Conservation (phyloP, 2,329 filamentous ascomycete genomes). For the Aspergillus sp. region DNA sequence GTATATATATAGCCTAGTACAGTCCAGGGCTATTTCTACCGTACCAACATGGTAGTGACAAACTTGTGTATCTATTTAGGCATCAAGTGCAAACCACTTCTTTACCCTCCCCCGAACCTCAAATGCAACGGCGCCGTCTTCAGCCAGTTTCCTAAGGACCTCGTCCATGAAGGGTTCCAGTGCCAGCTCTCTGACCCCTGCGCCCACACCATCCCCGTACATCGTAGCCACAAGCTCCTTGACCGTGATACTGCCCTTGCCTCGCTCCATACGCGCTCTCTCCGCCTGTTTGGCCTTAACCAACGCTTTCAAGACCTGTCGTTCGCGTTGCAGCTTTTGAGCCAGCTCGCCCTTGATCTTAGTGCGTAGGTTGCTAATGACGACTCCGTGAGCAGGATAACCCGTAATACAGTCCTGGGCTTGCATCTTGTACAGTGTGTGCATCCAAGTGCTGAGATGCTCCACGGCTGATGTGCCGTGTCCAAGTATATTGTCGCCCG, state of each 20-base stretch:
- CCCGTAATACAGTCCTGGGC: slow-evolving; percentile 37
- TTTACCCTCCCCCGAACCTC: slow-evolving; percentile 35
- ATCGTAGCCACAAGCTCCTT: slow-evolving; percentile 45
- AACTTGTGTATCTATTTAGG: too few relatives aligned
- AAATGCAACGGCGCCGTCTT: slow-evolving; percentile 46
- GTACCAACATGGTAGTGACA: too few relatives aligned
- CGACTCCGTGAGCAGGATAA: slow-evolving; percentile 48
- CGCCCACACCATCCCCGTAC: slow-evolving; percentile 38
- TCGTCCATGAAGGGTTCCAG: slow-evolving; percentile 48
- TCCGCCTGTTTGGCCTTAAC: neutral
- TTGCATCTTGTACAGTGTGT: slow-evolving; percentile 34
- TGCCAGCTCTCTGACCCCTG: slow-evolving; percentile 35
- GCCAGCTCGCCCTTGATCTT: slow-evolving; percentile 43
- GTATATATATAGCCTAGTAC: too few relatives aligned
- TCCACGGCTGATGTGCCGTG: slow-evolving; percentile 48
- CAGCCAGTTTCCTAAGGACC: slow-evolving; percentile 45
- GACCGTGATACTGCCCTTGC: slow-evolving; percentile 38
- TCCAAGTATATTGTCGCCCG: slow-evolving; percentile 76
- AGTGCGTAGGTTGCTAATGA: slow-evolving; percentile 37
- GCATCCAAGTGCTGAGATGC: slow-evolving; percentile 40
- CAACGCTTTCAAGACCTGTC: slow-evolving; percentile 40
- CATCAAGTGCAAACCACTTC: slow-evolving; percentile 36
- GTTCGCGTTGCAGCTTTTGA: slow-evolving; percentile 42
- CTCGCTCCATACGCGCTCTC: slow-evolving; percentile 3
- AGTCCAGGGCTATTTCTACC: too few relatives aligned